Evolutionary conservation across 306 rosid species (phyloP).

Genomic region (Oxytropis ochrocephala): DNA sequence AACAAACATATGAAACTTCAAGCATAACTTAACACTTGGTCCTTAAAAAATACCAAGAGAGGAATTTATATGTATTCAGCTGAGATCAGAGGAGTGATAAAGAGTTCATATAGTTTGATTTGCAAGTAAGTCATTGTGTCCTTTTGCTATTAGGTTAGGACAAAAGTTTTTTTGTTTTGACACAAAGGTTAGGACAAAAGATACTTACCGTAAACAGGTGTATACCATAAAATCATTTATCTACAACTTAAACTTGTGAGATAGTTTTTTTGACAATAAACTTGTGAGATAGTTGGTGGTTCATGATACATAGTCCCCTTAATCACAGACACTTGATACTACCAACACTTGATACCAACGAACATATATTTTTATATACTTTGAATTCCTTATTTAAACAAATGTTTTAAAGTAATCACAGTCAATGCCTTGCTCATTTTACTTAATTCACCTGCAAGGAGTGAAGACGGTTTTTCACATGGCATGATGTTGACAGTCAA

Average conservation of each 20-base stretch:
- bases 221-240: background rate
- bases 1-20: conserved; percentile 3
- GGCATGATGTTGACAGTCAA: background rate
- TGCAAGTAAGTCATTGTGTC: background rate
- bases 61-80: background rate
- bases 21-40: background rate
- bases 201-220: background rate
- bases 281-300: background rate
- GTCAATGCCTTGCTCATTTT: background rate
- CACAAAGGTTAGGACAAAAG: background rate
- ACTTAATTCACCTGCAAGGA: background rate
- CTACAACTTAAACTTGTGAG: background rate
- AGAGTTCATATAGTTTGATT: background rate
- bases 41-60: background rate
- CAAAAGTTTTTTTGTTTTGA: no score
- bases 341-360: background rate
- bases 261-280: background rate
- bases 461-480: background rate
- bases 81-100: background rate
- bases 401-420: background rate
- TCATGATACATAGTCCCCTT: background rate
- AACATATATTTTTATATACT: background rate
- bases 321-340: background rate
- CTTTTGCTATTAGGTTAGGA: background rate
- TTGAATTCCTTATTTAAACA: conserved; percentile 3